Evolutionary conservation across 768 basidiomycete species (phyloP).

Genomic region (Psilocybe subaeruginosa): DNA sequence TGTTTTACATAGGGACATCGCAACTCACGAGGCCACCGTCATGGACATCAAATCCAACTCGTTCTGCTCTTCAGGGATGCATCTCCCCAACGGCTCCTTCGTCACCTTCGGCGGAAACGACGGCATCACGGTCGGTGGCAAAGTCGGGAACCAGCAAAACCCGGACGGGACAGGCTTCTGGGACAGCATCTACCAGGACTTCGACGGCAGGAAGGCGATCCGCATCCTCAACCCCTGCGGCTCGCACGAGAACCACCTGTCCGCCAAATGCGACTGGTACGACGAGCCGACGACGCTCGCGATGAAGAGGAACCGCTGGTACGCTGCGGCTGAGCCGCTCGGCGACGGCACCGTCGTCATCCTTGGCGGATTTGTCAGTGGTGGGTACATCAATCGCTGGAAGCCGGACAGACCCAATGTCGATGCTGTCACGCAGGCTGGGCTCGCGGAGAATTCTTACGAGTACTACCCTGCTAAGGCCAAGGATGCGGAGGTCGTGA

Average conservation of each 20-base stretch:
- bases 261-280: conserved; percentile 67
- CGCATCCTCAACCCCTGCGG: conserved; percentile 82
- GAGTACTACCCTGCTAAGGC: conserved; percentile 79
- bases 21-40: conserved; percentile 52
- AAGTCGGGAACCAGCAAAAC: conserved; percentile 52
- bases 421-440: conserved; percentile 63
- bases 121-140: conserved; percentile 70
- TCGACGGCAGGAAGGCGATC: conserved; percentile 79
- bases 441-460: conserved; percentile 79
- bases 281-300: conserved; percentile 62
- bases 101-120: conserved; percentile 79
- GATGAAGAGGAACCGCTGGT: conserved; percentile 78
- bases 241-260: conserved; percentile 45
- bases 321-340: conserved; percentile 72
- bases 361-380: conserved; percentile 80
- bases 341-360: conserved; percentile 79
- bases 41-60: conserved; percentile 77
- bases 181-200: conserved; percentile 76
- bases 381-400: conserved; percentile 81
- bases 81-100: conserved; percentile 78
- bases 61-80: conserved; percentile 84
- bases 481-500: conserved; percentile 49
- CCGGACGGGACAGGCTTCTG: conserved; percentile 51
- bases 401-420: conserved; percentile 68
- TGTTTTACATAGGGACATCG: conserved; percentile 54